These are phyloP conservation scores for Pseudoturritis turrita DNA, from an alignment of 345 rosid species.

Conservation along the genomic window DNA sequence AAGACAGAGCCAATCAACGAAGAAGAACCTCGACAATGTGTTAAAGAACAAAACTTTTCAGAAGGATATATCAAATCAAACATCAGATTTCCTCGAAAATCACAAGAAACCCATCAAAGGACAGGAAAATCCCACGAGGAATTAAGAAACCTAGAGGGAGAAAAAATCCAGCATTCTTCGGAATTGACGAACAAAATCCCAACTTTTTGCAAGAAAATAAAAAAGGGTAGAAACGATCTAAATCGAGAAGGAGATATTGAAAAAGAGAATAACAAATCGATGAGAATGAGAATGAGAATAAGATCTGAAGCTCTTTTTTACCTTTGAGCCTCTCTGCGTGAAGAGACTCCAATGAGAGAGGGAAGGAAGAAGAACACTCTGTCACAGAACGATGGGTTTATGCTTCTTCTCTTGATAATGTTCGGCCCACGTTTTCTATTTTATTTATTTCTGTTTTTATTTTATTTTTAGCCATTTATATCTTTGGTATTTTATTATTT, in stretches of 20 bases:
- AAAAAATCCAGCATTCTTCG: conserved; percentile 18
- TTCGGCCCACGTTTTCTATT: conserved; percentile 21
- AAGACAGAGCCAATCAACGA: conserved; percentile 12
- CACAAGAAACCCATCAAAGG: not conserved
- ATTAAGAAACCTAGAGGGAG: not conserved
- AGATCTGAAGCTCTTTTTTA: conserved; percentile 16
- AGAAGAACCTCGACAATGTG: conserved; percentile 1
- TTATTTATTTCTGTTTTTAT: not conserved
- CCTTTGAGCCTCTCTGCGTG: conserved; percentile 10
- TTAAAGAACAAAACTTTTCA: conserved; percentile 11
- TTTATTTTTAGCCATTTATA: not conserved
- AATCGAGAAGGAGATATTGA: not conserved
- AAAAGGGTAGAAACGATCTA: not conserved
- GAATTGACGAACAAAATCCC: not conserved
- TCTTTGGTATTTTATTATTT: not conserved
- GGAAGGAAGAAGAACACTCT: conserved; percentile 17
- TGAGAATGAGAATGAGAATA: conserved; percentile 13
- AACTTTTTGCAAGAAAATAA: not conserved
- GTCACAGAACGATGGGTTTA: conserved; percentile 22
- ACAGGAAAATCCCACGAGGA: not conserved
- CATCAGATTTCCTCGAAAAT: not conserved
- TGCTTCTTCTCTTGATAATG: conserved; percentile 20
- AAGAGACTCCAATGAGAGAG: conserved; percentile 8
- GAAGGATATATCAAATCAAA: not conserved
- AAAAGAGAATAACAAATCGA: not conserved